phyloP scores from a whole-genome alignment of 176 grass and related monocot genomes.

The Neostapfia colusana region DNA sequence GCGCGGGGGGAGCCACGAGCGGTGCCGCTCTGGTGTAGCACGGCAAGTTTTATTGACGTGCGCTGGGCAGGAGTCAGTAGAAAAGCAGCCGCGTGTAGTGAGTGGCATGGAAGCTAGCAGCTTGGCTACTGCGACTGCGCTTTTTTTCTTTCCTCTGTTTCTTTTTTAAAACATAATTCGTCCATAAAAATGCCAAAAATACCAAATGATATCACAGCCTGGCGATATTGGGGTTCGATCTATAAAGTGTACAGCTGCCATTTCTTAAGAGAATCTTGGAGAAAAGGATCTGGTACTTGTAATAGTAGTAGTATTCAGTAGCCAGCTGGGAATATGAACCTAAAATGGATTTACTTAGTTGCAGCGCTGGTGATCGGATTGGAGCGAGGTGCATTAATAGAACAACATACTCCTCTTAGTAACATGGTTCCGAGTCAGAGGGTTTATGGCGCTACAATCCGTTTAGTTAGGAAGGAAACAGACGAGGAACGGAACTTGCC shows the following conservation, averaged over 20 bases:
- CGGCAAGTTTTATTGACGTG: constrained; percentile 28
- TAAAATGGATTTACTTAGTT: background rate
- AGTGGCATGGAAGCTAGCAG: constrained; percentile 40
- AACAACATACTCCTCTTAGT: background rate
- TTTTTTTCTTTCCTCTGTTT: constrained; percentile 1
- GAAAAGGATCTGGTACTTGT: background rate
- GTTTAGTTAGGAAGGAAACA: background rate
- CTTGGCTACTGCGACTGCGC: background rate
- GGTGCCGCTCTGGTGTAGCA: background rate
- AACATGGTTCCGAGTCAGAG: background rate
- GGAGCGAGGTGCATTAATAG: background rate
- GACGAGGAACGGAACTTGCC: background rate
- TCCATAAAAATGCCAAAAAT: background rate
- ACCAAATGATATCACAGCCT: background rate
- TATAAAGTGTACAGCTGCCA: background rate
- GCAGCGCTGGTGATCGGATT: background rate
- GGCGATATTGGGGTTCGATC: background rate
- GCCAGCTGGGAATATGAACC: background rate
- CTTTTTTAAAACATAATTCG: background rate
- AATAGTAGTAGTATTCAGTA: background rate
- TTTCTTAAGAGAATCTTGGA: constrained; percentile 3
- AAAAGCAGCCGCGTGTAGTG: constrained; percentile 32
- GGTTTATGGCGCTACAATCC: background rate
- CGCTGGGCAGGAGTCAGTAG: background rate
- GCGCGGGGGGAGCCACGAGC: constrained; percentile 5